Evolutionary conservation across 257 asterid species (phyloP).

Genomic region (Solanum sitiens): DNA sequence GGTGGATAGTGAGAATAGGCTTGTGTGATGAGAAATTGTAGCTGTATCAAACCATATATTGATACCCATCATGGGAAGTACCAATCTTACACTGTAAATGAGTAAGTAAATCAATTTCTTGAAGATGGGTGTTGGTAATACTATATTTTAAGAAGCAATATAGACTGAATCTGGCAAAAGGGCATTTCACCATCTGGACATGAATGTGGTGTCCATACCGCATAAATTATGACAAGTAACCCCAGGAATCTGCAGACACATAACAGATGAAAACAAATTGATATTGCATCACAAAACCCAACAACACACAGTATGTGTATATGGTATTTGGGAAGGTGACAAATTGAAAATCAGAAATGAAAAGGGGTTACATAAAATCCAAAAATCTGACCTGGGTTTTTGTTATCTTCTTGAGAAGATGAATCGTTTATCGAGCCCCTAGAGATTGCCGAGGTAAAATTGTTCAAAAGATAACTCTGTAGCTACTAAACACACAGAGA

Average conservation of each 20-base stretch:
- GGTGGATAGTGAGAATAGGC: slow-evolving; percentile 16
- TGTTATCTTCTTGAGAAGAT: slow-evolving; percentile 14
- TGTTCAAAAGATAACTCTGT: not conserved
- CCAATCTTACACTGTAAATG: slow-evolving; percentile 34
- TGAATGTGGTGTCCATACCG: slow-evolving; percentile 10
- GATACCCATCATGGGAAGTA: slow-evolving; percentile 65
- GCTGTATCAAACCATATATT: slow-evolving; percentile 30
- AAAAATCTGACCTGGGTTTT: slow-evolving; percentile 55
- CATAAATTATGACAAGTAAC: slow-evolving; percentile 46
- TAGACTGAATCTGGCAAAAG: slow-evolving; percentile 41
- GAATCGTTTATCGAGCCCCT: slow-evolving; percentile 26
- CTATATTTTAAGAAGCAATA: not conserved
- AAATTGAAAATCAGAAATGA: slow-evolving; percentile 24
- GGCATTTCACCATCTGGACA: slow-evolving; percentile 90
- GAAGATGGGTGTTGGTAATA: slow-evolving; percentile 6
- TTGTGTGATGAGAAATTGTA: not conserved
- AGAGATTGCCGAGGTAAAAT: slow-evolving; percentile 34
- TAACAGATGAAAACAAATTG: slow-evolving; percentile 37
- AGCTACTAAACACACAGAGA: not conserved
- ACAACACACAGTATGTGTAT: not conserved
- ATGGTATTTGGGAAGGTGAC: not conserved
- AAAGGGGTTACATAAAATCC: slow-evolving; percentile 24
- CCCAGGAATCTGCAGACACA: slow-evolving; percentile 44
- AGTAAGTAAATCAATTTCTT: slow-evolving; percentile 20
- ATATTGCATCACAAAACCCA: slow-evolving; percentile 31